Evolutionary conservation across 495 filamentous ascomycete genomes (phyloP).

Genomic region (Penicillium fimorum): DNA sequence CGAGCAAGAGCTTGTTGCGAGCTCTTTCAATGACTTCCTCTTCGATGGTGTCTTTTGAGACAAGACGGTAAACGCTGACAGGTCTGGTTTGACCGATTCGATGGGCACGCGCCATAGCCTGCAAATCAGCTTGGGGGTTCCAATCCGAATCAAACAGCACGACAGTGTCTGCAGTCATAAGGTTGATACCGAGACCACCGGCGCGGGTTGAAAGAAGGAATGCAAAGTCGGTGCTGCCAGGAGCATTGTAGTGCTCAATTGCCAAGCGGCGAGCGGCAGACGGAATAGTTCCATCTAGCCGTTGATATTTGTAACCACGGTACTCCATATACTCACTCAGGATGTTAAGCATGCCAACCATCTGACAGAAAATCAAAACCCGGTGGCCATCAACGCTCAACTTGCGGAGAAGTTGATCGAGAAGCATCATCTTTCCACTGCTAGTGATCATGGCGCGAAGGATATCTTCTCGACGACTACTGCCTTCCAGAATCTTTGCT

Average conservation of each 20-base stretch:
- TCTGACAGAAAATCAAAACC: constrained; percentile 97
- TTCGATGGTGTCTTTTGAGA: constrained; percentile 97
- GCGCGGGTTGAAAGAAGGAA: constrained; percentile 94
- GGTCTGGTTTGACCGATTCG: constrained; percentile 95
- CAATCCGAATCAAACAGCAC: constrained; percentile 98
- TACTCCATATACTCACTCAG: constrained; percentile 87
- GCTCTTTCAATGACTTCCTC: constrained; percentile 96
- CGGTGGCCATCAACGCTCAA: constrained; percentile 88
- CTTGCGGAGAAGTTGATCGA: constrained; percentile 90
- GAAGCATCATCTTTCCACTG: constrained; percentile 98
- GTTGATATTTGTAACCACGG: constrained; percentile 87
- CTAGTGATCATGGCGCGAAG: constrained; percentile 89
- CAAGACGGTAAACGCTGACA: constrained; percentile 91
- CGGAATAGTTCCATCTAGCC: constrained; percentile 92
- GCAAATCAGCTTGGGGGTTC: constrained; percentile 97
- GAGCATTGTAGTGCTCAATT: constrained; percentile 97
- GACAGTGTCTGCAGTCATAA: constrained; percentile 98
- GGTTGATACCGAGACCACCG: constrained; percentile 94
- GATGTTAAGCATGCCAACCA: constrained; percentile 98
- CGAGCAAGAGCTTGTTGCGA: constrained; percentile 96
- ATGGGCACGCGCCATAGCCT: constrained; percentile 97
- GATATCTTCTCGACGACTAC: constrained; percentile 77
- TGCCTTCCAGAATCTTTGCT: constrained; percentile 75
- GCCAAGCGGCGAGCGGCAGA: constrained; percentile 80
- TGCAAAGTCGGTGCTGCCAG: constrained; percentile 90